phyloP scores from a whole-genome alignment of 2,329 filamentous ascomycete genomes.

The Fusarium udum region DNA sequence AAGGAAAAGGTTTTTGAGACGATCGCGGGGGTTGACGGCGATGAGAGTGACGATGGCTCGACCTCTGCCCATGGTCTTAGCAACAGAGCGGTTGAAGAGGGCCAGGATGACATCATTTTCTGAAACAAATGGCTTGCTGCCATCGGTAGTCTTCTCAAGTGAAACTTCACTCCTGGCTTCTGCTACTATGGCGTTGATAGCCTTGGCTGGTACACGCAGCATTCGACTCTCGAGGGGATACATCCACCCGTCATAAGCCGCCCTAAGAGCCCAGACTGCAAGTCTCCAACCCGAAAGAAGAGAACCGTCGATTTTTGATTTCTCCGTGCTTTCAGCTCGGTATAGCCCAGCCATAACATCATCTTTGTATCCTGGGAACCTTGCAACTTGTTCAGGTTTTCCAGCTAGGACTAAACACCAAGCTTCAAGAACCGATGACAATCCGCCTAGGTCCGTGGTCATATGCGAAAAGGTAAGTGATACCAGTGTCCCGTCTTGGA shows the following conservation, averaged over 20 bases:
- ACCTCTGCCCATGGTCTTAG: background rate
- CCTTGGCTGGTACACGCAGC: background rate
- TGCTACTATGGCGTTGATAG: background rate
- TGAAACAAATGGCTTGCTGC: background rate
- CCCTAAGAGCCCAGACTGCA: background rate
- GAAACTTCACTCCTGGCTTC: background rate
- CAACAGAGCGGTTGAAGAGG: background rate
- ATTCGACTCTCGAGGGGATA: background rate
- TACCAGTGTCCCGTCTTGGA: background rate
- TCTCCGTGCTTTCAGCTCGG: background rate
- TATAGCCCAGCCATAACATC: background rate
- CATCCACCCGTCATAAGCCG: background rate
- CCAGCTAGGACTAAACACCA: background rate
- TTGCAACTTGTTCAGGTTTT: background rate
- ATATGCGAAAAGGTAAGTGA: background rate
- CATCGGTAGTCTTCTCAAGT: background rate
- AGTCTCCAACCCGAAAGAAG: background rate
- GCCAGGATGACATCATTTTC: background rate
- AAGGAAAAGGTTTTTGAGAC: background rate
- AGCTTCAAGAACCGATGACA: background rate
- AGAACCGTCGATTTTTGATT: accelerated
- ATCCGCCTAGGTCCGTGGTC: background rate
- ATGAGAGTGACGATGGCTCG: background rate
- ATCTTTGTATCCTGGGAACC: background rate
- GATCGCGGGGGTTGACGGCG: background rate